phyloP scores from a whole-genome alignment of 352 stramenopile genomes.

The Synura sp. region DNA sequence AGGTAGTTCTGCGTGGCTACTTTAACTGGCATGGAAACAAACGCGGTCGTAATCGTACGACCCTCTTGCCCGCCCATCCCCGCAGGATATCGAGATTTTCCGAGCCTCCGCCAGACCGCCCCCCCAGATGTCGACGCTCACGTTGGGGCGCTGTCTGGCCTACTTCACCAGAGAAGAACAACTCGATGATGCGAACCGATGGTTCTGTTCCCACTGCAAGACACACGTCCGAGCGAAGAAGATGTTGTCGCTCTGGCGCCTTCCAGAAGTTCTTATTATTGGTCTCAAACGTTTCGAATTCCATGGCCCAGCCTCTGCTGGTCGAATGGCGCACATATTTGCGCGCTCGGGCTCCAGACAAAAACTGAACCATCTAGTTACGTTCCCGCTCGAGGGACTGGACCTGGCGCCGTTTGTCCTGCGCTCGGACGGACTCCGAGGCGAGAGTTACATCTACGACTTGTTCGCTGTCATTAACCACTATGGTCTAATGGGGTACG shows the following conservation, averaged over 20 bases:
- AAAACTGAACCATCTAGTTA: slow-evolving; percentile 71
- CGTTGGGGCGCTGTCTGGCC: slow-evolving; percentile 68
- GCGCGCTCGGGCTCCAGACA: too few species aligned
- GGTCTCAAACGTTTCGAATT: slow-evolving; percentile 80
- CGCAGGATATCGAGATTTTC: too few species aligned
- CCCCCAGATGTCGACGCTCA: slow-evolving; percentile 49
- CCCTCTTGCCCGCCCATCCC: too few species aligned
- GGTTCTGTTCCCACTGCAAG: slow-evolving; percentile 71
- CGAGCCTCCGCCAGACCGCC: neutral
- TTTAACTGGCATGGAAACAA: too few species aligned
- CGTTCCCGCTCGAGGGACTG: slow-evolving; percentile 71
- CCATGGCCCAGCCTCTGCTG: slow-evolving; percentile 43
- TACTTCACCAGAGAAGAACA: slow-evolving; percentile 68
- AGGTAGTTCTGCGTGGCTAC: too few species aligned
- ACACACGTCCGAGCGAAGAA: slow-evolving; percentile 68
- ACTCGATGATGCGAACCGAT: slow-evolving; percentile 70
- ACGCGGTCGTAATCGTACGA: too few species aligned
- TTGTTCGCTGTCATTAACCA: slow-evolving; percentile 80
- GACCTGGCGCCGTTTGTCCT: slow-evolving; percentile 67
- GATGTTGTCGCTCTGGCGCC: slow-evolving; percentile 70
- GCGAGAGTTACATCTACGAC: slow-evolving; percentile 57
- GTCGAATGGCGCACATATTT: too few species aligned
- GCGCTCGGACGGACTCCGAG: slow-evolving; percentile 45
- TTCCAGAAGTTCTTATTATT: slow-evolving; percentile 68
- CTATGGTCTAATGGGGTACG: slow-evolving; percentile 76